Base-by-base conservation (phyloP, 1,284 basidiomycete species). In the Malassezia psittaci region DNA sequence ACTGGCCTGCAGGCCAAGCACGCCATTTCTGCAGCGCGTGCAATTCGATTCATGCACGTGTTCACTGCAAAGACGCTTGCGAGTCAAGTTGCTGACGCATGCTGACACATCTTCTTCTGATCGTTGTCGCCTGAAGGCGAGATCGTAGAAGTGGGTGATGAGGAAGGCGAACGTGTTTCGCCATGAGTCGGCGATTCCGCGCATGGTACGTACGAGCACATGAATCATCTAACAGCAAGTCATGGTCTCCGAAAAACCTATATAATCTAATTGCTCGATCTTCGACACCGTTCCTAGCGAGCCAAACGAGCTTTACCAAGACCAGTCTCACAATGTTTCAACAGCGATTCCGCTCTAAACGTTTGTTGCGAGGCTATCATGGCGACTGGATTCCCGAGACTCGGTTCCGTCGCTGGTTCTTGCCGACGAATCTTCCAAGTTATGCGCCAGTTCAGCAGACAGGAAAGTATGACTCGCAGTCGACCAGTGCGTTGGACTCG, bases 341-440 rank as follows among this genome's bases (percentile, higher is more conserved):
- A 77, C 87, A 96, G 72, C 85, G 91, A 38, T 96, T 90, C 88
- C 80, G 79, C 21, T 83, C 88, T 15, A 96, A 96, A 77, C 81
- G 85, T n/a, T 82, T 91, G 59, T 82, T 90, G 33, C 84, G 91
- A 55, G 90, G 84, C 4, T 98, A 98, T 79, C 93, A 98, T 75
- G 91, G 91, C 38, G 91, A 98, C 80, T 87, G 83, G 77, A 90
- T 96, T 61, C 85, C 85, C 52, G 89, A 93, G 78, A 87, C 85
- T 68, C 83, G 85, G 39, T 96, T 96, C 82, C 91, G 93, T 76
- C 83, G 87, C 49, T 93, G 90, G 87, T 96, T 90, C 76, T 81
- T 98, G 19, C 93, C 93, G 10, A 79, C 82, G 54, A 84, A 82
- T 0, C 79, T 98, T 12, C 91, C 93, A 0, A 86, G 88, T 64